Conservation (phyloP, 1,284 basidiomycete genomes). For the Fereydounia khargensis region DNA sequence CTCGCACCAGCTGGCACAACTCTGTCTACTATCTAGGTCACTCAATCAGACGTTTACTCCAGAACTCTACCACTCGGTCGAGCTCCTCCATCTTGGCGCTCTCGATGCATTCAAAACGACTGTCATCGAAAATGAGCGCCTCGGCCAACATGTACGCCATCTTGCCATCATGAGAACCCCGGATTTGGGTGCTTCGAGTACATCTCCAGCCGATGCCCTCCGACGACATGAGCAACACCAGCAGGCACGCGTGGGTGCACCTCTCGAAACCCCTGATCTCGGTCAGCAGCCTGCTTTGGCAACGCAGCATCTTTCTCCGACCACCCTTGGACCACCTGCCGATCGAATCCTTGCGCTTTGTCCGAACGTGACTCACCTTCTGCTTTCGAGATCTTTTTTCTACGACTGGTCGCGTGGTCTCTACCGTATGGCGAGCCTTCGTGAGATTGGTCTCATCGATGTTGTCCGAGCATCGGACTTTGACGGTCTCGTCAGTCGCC, state of each 20-base stretch:
- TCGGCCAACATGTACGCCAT: slow-evolving; percentile 5
- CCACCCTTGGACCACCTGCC: no score
- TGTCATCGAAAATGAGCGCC: neutral
- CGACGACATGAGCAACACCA: no score
- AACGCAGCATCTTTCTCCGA: no score
- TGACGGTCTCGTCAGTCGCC: slow-evolving; percentile 16
- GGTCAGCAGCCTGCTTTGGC: neutral
- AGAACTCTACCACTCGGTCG: slow-evolving; percentile 16
- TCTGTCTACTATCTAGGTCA: neutral
- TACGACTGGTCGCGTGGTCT: slow-evolving; percentile 3
- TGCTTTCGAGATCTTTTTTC: slow-evolving; percentile 10
- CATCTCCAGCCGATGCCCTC: neutral
- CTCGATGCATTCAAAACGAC: slow-evolving; percentile 6
- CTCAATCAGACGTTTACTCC: slow-evolving; percentile 2
- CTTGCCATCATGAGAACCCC: slow-evolving; percentile 3
- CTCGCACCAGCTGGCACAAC: neutral
- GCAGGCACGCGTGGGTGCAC: no score
- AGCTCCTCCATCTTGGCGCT: neutral
- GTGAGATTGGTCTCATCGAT: slow-evolving; percentile 17
- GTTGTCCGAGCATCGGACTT: slow-evolving; percentile 7
- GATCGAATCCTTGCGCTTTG: slow-evolving; percentile 12
- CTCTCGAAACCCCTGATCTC: neutral
- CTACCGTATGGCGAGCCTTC: slow-evolving; percentile 4
- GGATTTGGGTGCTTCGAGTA: neutral
- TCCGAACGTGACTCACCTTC: slow-evolving; percentile 15